A percentile compares a stretch with the other conserved stretches of the same genome.
These are phyloP conservation scores for Teunomyces aglyptinius DNA, from an alignment of 805 yeast species.

Conservation along the genomic window DNA sequence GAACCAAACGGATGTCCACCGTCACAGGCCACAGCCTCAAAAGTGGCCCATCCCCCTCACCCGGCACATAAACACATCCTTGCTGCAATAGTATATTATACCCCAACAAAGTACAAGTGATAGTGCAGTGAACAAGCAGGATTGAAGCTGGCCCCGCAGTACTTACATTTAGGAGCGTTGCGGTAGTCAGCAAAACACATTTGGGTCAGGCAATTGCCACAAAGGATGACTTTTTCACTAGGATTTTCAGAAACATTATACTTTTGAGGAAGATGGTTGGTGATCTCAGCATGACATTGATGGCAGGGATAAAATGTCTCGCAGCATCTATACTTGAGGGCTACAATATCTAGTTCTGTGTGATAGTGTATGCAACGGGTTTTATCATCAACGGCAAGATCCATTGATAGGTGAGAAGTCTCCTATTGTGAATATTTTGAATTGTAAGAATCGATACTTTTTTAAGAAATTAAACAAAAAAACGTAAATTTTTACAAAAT, in stretches of 20 bases:
- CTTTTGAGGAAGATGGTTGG: conserved; percentile 4
- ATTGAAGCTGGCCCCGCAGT: conserved; percentile 31
- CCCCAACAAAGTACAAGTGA: conserved; percentile 31
- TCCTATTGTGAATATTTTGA: too few species aligned
- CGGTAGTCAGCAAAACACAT: conserved; percentile 29
- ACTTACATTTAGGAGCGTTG: conserved; percentile 17
- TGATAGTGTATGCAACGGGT: conserved; percentile 42
- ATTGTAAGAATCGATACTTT: background rate
- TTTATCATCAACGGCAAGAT: conserved; percentile 7
- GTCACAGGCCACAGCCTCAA: too few species aligned
- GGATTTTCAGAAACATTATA: background rate
- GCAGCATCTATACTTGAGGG: conserved; percentile 41
- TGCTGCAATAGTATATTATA: background rate
- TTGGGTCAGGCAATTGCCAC: conserved; percentile 35
- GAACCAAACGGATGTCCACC: too few species aligned
- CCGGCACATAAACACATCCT: background rate
- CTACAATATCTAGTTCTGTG: conserved; percentile 33
- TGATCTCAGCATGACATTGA: conserved; percentile 31
- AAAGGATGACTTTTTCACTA: conserved; percentile 26
- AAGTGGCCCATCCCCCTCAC: too few species aligned
- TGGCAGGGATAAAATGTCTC: conserved; percentile 36
- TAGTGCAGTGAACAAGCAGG: conserved; percentile 40
- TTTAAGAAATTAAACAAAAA: too few species aligned
- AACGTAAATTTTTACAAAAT: too few species aligned
- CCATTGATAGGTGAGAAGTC: background rate